These are phyloP conservation scores for Pestalotiopsis sp. DNA, from an alignment of 2,329 filamentous ascomycete species.

Conservation along the genomic window DNA sequence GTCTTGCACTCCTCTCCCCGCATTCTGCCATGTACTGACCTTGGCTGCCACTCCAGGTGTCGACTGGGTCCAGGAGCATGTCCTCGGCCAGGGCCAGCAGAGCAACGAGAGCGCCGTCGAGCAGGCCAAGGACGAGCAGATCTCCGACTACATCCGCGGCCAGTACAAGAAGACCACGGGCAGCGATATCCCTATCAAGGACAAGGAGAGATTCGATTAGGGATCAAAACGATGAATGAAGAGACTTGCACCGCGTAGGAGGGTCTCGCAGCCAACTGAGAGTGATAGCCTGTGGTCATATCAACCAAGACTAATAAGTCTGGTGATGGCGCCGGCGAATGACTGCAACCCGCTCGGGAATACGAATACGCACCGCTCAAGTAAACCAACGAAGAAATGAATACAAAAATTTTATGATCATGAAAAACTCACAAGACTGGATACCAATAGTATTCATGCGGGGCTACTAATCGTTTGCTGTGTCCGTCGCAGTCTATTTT, in stretches of 20 bases:
- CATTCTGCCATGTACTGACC: not conserved
- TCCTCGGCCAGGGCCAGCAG: constrained; percentile 72
- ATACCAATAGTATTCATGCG: no score
- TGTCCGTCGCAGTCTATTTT: no score
- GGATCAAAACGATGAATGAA: not conserved
- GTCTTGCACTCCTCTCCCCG: constrained; percentile 5
- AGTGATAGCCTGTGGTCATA: not conserved
- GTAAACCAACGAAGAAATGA: not conserved
- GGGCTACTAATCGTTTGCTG: no score
- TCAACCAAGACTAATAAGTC: no score
- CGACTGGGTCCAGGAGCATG: constrained; percentile 77
- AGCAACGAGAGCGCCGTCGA: constrained; percentile 74
- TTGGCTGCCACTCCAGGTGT: constrained; percentile 54
- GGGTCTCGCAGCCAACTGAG: not conserved
- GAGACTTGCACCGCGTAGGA: not conserved
- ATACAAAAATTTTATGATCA: not conserved
- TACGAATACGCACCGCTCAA: not conserved
- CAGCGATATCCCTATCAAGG: constrained; percentile 69
- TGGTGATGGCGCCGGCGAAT: no score
- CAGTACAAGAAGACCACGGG: constrained; percentile 74
- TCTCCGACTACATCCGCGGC: constrained; percentile 71
- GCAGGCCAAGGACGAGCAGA: constrained; percentile 82
- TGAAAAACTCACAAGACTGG: no score
- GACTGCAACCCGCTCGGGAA: not conserved
- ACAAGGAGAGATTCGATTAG: constrained; percentile 58